Conservation (phyloP, 495 filamentous ascomycete genomes). For the Hypoxylon subgilvum region DNA sequence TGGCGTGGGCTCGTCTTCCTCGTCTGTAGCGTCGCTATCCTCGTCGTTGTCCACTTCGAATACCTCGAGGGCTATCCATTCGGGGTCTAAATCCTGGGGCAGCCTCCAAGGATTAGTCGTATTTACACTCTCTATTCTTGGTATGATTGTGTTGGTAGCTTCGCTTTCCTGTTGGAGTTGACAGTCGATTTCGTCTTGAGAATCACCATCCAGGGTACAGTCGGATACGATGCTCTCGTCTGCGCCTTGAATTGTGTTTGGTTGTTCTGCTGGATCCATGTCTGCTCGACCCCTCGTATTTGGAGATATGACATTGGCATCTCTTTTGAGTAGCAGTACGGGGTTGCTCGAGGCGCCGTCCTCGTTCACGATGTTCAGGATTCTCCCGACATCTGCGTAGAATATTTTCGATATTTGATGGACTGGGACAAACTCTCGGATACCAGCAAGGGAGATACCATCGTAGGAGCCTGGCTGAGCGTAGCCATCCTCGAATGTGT, state of each 20-base stretch:
- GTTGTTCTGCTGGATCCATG: neutral
- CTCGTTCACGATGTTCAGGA: constrained; percentile 84
- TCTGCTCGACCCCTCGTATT: constrained; percentile 40
- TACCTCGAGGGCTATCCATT: constrained; percentile 96
- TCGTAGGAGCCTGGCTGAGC: constrained; percentile 67
- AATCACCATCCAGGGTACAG: constrained; percentile 29
- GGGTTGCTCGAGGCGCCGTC: constrained; percentile 81
- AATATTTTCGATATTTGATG: constrained; percentile 95
- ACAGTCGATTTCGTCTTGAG: constrained; percentile 69
- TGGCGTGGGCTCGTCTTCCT: constrained; percentile 42
- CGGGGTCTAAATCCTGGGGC: constrained; percentile 81
- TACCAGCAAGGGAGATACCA: constrained; percentile 74
- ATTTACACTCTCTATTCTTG: neutral
- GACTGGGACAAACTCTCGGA: constrained; percentile 83
- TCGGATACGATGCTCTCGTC: constrained; percentile 22
- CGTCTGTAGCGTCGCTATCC: constrained; percentile 30
- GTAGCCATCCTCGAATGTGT: constrained; percentile 74
- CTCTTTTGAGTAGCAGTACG: constrained; percentile 84
- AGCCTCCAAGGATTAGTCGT: constrained; percentile 63
- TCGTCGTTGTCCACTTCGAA: constrained; percentile 68
- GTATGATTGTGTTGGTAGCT: neutral
- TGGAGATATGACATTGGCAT: constrained; percentile 74
- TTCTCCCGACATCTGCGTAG: constrained; percentile 93
- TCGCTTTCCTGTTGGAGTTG: constrained; percentile 65
- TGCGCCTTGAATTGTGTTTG: constrained; percentile 13